Conservation (phyloP, 1,139 yeast genomes). For the Hanseniaspora sp. region DNA sequence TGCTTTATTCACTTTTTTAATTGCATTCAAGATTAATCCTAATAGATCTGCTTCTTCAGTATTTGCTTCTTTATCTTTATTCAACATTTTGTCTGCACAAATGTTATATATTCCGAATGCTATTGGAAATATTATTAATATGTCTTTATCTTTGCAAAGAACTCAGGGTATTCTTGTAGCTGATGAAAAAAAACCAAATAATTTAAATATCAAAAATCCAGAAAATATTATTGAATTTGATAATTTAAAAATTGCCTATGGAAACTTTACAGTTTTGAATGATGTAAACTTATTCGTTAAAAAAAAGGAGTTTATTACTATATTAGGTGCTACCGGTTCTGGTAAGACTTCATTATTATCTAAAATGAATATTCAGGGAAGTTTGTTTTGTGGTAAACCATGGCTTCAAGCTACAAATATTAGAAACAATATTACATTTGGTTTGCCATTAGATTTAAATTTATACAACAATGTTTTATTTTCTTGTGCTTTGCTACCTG, state of each 20-base stretch:
- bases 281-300: constrained; percentile 35
- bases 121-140: constrained; percentile 49
- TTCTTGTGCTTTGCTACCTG: constrained; percentile 59
- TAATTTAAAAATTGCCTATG: constrained; percentile 32
- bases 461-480: constrained; percentile 47
- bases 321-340: constrained; percentile 42
- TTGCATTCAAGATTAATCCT: constrained; percentile 41
- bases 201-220: constrained; percentile 24
- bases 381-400: constrained; percentile 42
- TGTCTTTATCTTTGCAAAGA: constrained; percentile 52
- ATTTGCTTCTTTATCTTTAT: constrained; percentile 71
- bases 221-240: constrained; percentile 37
- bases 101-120: constrained; percentile 57
- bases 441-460: constrained; percentile 43
- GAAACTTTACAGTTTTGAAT: constrained; percentile 27
- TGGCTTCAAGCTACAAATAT: constrained; percentile 85
- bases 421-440: constrained; percentile 64
- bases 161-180: constrained; percentile 46
- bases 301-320: constrained; percentile 37
- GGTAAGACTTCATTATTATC: constrained; percentile 40
- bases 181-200: constrained; percentile 27
- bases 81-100: constrained; percentile 62
- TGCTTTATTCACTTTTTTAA: constrained; percentile 64
- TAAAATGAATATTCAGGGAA: constrained; percentile 41
- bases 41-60: constrained; percentile 53